Percentiles rank a stretch among this genome's conserved stretches.
phyloP scores from a whole-genome alignment of 129 eudicot species.

The Calendula officinalis region DNA sequence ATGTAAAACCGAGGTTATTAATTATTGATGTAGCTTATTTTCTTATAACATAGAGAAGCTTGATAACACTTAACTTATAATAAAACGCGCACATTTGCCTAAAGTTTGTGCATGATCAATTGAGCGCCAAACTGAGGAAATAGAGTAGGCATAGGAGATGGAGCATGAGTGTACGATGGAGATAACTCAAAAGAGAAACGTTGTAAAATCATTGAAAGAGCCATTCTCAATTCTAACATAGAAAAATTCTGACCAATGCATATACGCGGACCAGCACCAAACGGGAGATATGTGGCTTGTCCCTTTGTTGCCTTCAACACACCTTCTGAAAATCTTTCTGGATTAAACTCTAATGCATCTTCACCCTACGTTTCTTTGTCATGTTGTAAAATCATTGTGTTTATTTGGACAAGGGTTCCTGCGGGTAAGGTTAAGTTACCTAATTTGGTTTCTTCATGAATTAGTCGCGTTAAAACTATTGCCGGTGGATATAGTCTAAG shows the following conservation, averaged over 20 bases:
- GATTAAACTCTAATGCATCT: slow-evolving; percentile 32
- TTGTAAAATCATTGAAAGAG: slow-evolving; percentile 30
- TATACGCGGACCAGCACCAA: slow-evolving; percentile 37
- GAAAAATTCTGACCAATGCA: slow-evolving; percentile 35
- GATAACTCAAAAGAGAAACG: slow-evolving; percentile 29
- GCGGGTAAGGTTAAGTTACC: slow-evolving; percentile 30
- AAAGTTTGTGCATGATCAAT: slow-evolving; percentile 21
- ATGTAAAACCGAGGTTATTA: too few relatives aligned
- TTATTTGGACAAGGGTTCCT: slow-evolving; percentile 15
- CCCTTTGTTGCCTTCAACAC: slow-evolving; percentile 26
- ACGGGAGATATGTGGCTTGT: slow-evolving; percentile 21
- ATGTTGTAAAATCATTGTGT: slow-evolving; percentile 21
- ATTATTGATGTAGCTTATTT: too few relatives aligned
- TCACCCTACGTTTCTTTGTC: slow-evolving; percentile 28
- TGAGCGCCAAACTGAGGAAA: slow-evolving; percentile 33
- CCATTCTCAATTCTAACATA: slow-evolving; percentile 32
- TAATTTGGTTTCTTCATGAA: slow-evolving; percentile 23
- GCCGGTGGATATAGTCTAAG: slow-evolving; percentile 31
- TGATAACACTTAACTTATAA: too few relatives aligned
- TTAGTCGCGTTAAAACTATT: background rate
- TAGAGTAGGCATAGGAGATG: slow-evolving; percentile 4
- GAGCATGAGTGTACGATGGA: slow-evolving; percentile 37
- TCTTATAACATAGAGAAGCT: too few relatives aligned
- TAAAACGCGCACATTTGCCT: too few relatives aligned
- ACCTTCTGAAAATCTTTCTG: slow-evolving; percentile 30